Evolutionary conservation across 208 protist species (phyloP).

Genomic region (Wallacemonas sp.): DNA sequence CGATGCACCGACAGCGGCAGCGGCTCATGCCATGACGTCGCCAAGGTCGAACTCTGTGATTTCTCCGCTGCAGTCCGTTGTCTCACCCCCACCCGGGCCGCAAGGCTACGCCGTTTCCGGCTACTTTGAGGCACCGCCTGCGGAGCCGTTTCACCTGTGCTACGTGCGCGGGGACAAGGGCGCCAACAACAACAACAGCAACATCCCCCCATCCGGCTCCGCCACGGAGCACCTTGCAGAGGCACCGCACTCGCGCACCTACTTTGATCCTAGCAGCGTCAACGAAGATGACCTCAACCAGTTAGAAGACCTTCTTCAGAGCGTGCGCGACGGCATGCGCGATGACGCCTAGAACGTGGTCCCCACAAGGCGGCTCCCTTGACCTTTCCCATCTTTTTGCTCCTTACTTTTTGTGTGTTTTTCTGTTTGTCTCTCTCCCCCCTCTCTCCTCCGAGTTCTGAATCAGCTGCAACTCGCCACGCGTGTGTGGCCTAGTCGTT

Average conservation of each 20-base stretch:
- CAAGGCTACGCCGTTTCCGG: conserved; percentile 4
- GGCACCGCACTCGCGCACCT: background rate
- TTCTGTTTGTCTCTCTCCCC: conserved; percentile 15
- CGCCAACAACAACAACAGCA: conserved; percentile 11
- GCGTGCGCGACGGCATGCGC: conserved; percentile 43
- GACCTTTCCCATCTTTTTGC: background rate
- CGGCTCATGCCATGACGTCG: background rate
- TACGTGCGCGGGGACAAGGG: conserved; percentile 6
- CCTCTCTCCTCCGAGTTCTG: conserved; percentile 5
- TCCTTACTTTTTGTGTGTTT: conserved; percentile 10
- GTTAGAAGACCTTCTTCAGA: conserved; percentile 66
- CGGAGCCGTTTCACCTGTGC: conserved; percentile 13
- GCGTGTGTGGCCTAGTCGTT: background rate
- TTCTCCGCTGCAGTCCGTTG: background rate
- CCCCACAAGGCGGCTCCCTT: background rate
- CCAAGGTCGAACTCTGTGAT: background rate
- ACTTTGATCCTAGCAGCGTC: conserved; percentile 15
- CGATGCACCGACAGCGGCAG: background rate
- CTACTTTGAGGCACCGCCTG: conserved; percentile 18
- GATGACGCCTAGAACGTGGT: background rate
- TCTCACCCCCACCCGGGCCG: background rate
- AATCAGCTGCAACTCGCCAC: background rate
- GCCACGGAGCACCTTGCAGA: background rate
- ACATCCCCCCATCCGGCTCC: conserved; percentile 1
- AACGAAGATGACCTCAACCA: conserved; percentile 23